Percentiles rank a stretch among this genome's conserved stretches.
Conservation (phyloP, 129 eudicot genomes). For the Mikania micrantha region DNA sequence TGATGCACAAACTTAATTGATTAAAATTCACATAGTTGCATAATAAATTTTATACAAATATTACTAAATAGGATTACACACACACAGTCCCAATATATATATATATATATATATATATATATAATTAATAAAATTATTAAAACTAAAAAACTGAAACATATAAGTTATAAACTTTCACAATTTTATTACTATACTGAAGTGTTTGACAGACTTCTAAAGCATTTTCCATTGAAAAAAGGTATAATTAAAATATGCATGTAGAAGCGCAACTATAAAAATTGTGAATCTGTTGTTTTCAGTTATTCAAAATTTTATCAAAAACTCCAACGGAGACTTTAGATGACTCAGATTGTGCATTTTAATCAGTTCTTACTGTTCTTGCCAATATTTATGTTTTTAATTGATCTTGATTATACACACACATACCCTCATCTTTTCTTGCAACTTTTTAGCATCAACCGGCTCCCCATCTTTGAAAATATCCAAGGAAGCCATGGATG, state of each 20-base stretch:
- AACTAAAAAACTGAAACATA: too few species aligned
- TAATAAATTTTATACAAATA: neutral
- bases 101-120: too few species aligned
- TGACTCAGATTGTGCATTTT: neutral
- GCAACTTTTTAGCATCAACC: conserved; percentile 80
- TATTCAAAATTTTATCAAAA: neutral
- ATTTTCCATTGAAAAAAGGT: neutral
- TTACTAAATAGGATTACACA: too few species aligned
- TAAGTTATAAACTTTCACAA: neutral
- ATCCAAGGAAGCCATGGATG: conserved; percentile 97
- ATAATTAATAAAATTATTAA: too few species aligned
- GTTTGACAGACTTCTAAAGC: neutral
- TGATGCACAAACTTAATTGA: conserved; percentile 2
- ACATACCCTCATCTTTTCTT: conserved; percentile 88
- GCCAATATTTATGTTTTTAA: neutral
- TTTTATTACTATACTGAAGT: neutral
- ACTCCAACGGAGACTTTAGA: neutral
- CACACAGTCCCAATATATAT: too few species aligned
- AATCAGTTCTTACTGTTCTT: neutral
- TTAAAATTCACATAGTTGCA: conserved; percentile 9
- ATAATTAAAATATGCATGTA: neutral
- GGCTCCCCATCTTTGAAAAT: conserved; percentile 73
- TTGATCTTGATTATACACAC: neutral
- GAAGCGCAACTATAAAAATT: neutral
- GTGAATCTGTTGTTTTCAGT: neutral